A percentile compares a stretch with the other conserved stretches of the same genome.
Evolutionary conservation across 257 asterid species (phyloP).

Genomic region (Mentha longifolia): DNA sequence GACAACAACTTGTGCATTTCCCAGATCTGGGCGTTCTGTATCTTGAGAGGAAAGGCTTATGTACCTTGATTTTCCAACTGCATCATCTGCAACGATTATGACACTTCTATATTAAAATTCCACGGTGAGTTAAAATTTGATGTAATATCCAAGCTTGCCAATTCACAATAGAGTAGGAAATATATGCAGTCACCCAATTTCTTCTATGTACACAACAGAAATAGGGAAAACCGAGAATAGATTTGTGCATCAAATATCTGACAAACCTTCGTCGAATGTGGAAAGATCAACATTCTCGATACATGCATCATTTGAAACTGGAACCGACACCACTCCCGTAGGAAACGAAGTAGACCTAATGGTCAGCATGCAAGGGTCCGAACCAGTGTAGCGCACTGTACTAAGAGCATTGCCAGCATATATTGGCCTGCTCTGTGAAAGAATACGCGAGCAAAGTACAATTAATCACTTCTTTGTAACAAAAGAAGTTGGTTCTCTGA

Average conservation of each 20-base stretch:
- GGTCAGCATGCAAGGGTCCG: constrained; percentile 90
- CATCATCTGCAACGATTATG: constrained; percentile 53
- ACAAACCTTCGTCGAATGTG: constrained; percentile 72
- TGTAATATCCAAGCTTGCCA: constrained; percentile 26
- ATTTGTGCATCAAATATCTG: constrained; percentile 21
- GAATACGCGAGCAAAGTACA: constrained; percentile 27
- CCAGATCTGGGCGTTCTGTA: constrained; percentile 89
- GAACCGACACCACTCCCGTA: constrained; percentile 37
- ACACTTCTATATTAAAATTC: constrained; percentile 13
- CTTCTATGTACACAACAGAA: constrained; percentile 4
- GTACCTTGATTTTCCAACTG: constrained; percentile 73
- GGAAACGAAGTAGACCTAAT: constrained; percentile 91
- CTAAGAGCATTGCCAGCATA: constrained; percentile 98
- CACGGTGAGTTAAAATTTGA: constrained; percentile 5
- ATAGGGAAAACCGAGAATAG: not conserved
- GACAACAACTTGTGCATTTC: constrained; percentile 83
- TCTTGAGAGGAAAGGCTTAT: constrained; percentile 75
- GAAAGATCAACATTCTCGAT: constrained; percentile 86
- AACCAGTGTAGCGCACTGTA: constrained; percentile 82
- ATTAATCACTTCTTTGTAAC: constrained; percentile 10
- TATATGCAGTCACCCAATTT: constrained; percentile 9
- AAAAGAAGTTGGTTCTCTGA: constrained; percentile 20
- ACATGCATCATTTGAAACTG: constrained; percentile 55
- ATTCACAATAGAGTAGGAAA: constrained; percentile 10
- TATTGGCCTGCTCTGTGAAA: constrained; percentile 72